phyloP scores from a whole-genome alignment of 768 basidiomycete species.

The Boletus speciosus region DNA sequence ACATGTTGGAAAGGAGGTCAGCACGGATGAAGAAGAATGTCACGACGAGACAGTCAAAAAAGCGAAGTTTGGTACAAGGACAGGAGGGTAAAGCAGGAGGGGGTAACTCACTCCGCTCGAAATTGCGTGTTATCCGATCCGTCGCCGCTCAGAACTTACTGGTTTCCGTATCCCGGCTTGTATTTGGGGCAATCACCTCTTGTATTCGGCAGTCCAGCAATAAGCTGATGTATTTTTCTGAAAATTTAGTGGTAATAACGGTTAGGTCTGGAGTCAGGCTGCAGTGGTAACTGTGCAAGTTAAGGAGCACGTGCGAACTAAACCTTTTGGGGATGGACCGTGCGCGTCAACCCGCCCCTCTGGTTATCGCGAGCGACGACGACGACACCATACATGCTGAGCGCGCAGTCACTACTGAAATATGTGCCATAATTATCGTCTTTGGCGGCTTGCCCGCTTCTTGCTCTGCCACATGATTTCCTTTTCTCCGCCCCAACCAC shows the following conservation, averaged over 20 bases:
- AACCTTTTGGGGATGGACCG: constrained; percentile 28
- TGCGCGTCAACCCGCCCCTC: constrained; percentile 17
- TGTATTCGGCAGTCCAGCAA: constrained; percentile 8
- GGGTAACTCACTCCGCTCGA: constrained; percentile 35
- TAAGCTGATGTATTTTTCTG: constrained; percentile 4
- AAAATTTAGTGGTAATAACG: constrained; percentile 6
- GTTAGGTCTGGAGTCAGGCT: constrained; percentile 7
- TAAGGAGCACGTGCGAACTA: constrained; percentile 33
- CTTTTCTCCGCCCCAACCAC: constrained; percentile 34
- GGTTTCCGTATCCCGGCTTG: constrained; percentile 15
- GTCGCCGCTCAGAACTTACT: constrained; percentile 36
- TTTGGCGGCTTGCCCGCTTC: constrained; percentile 12
- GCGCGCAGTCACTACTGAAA: background rate
- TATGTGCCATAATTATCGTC: constrained; percentile 27
- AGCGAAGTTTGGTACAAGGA: background rate
- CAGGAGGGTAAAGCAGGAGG: background rate
- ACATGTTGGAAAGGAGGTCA: constrained; percentile 21
- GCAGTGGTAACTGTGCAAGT: constrained; percentile 29
- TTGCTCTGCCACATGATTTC: constrained; percentile 24
- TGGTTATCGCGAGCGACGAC: constrained; percentile 17
- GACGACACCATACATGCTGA: constrained; percentile 14
- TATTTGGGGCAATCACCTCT: constrained; percentile 3
- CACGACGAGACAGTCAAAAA: constrained; percentile 3
- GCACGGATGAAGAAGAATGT: background rate
- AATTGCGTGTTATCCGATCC: constrained; percentile 36